A percentile compares a stretch with the other conserved stretches of the same genome.
phyloP scores from a whole-genome alignment of 2,329 filamentous ascomycete genomes.

The Colletotrichum karsti region DNA sequence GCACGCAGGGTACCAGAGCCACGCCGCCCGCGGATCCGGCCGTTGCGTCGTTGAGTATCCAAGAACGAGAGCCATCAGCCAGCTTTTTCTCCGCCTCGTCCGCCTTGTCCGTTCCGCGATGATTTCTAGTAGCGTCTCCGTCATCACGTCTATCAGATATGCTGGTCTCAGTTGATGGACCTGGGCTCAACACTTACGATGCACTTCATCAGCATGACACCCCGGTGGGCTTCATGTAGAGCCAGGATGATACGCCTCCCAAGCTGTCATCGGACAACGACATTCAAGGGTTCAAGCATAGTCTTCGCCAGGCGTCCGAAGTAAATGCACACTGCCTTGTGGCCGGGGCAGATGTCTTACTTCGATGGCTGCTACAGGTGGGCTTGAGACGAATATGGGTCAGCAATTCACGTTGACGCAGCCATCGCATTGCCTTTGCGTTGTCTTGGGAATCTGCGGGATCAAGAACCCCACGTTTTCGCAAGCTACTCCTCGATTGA shows the following conservation, averaged over 20 bases:
- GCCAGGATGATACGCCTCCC: background rate
- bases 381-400: background rate
- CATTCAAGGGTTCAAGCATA: background rate
- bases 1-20: background rate
- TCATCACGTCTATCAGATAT: background rate
- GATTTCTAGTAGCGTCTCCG: background rate
- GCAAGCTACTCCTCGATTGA: background rate
- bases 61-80: too few species aligned
- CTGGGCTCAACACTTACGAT: background rate
- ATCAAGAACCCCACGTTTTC: background rate
- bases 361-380: background rate
- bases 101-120: background rate
- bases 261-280: background rate
- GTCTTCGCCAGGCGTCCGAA: too few species aligned
- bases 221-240: background rate
- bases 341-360: background rate
- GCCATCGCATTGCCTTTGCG: background rate
- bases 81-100: background rate
- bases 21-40: constrained; percentile 4
- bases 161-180: background rate
- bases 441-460: background rate
- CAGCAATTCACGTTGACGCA: background rate
- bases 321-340: background rate
- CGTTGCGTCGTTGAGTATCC: background rate
- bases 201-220: background rate